phyloP scores from a whole-genome alignment of 495 filamentous ascomycete genomes.

The Oidiodendron maius region DNA sequence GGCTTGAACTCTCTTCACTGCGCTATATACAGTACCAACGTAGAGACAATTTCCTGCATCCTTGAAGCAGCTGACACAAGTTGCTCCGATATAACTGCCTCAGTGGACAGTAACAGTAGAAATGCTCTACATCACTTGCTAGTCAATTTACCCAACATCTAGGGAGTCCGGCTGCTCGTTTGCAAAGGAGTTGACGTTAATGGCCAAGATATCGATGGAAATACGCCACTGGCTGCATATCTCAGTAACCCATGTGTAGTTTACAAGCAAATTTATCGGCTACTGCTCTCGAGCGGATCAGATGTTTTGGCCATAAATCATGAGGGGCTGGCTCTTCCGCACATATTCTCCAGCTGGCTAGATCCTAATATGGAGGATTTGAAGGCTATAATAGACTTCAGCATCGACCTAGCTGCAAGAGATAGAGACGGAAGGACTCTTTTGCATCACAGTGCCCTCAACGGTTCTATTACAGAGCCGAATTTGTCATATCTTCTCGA shows the following conservation, averaged over 20 bases:
- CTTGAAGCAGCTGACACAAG: not conserved
- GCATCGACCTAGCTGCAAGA: no score
- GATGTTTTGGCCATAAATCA: not conserved
- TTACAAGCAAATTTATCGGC: not conserved
- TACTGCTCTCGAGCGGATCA: slow-evolving; percentile 2
- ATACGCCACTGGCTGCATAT: slow-evolving; percentile 6
- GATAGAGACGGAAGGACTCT: no score
- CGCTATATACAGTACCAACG: no score
- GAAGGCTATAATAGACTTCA: slow-evolving; percentile 2
- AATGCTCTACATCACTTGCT: not conserved
- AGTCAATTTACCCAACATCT: not conserved
- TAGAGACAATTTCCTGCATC: not conserved
- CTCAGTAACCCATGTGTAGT: not conserved
- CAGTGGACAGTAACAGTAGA: not conserved
- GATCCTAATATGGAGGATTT: slow-evolving; percentile 1
- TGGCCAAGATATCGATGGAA: slow-evolving; percentile 6
- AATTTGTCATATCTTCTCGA: no score
- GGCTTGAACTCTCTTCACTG: no score
- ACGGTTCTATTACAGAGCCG: no score
- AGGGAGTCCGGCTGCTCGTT: slow-evolving; percentile 3
- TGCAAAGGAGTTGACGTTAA: slow-evolving; percentile 2
- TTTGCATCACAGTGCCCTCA: no score
- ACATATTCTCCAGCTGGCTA: not conserved
- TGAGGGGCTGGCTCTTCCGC: slow-evolving; percentile 1
- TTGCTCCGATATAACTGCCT: not conserved